Evolutionary conservation across 192 early-diverging fungal genomes (phyloP).

Genomic region (Linnemannia hyalina): DNA sequence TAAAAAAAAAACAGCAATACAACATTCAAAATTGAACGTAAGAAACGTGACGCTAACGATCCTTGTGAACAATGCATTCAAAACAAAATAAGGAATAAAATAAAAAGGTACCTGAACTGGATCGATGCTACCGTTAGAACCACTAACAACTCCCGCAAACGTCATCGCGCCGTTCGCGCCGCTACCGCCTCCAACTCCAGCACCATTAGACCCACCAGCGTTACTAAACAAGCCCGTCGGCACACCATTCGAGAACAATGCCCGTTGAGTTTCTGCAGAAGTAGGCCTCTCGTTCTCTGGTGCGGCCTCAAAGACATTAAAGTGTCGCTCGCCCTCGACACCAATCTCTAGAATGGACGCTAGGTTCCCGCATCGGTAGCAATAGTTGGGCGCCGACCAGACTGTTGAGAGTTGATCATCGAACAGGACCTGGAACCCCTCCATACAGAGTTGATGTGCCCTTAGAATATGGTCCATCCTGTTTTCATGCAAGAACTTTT

Average conservation of each 20-base stretch:
- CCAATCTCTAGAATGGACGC: slow-evolving; percentile 88
- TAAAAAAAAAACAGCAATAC: slow-evolving; percentile 6
- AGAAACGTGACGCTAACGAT: neutral
- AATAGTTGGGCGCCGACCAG: slow-evolving; percentile 91
- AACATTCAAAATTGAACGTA: neutral
- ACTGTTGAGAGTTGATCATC: slow-evolving; percentile 90
- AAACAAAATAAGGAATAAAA: neutral
- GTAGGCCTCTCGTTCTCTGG: slow-evolving; percentile 78
- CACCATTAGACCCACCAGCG: neutral
- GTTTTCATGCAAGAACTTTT: slow-evolving; percentile 84
- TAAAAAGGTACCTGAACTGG: slow-evolving; percentile 29
- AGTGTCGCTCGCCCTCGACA: slow-evolving; percentile 78
- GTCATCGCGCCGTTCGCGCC: slow-evolving; percentile 3
- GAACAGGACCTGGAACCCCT: slow-evolving; percentile 84
- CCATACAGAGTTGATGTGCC: slow-evolving; percentile 92
- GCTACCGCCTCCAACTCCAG: slow-evolving; percentile 1
- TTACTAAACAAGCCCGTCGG: slow-evolving; percentile 17
- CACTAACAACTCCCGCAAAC: neutral
- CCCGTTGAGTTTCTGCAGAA: slow-evolving; percentile 36
- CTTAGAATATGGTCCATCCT: slow-evolving; percentile 84
- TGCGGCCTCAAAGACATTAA: slow-evolving; percentile 91
- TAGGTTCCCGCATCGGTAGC: slow-evolving; percentile 89
- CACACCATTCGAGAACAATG: slow-evolving; percentile 40
- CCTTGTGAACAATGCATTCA: slow-evolving; percentile 18
- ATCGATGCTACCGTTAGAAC: slow-evolving; percentile 15